Conservation (phyloP, 495 filamentous ascomycete genomes). For the Penicillium dipodomyicola region DNA sequence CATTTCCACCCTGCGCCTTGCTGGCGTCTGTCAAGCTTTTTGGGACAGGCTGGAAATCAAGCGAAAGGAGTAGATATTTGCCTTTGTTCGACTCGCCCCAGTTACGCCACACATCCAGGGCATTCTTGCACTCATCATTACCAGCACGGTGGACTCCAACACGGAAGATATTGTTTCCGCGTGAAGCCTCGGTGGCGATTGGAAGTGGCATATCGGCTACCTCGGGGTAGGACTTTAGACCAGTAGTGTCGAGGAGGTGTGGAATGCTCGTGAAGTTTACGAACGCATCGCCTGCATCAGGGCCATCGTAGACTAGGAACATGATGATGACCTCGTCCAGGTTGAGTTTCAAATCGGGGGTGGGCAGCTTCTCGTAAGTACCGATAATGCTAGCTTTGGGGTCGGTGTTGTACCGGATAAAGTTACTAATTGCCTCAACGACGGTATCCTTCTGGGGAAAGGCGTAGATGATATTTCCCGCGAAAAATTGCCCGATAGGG, state of each 20-base stretch:
- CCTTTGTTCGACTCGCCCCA: constrained; percentile 35
- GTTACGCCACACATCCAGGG: constrained; percentile 26
- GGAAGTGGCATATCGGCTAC: constrained; percentile 37
- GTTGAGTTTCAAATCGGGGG: constrained; percentile 26
- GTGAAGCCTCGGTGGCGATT: constrained; percentile 26
- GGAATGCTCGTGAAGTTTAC: constrained; percentile 32
- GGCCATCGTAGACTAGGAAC: constrained; percentile 40
- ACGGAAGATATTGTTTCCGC: constrained; percentile 35
- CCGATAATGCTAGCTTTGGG: constrained; percentile 35
- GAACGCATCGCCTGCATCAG: constrained; percentile 31
- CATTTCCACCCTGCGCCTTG: constrained; percentile 35
- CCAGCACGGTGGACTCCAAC: constrained; percentile 33
- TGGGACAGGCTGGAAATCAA: constrained; percentile 37
- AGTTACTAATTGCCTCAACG: constrained; percentile 28
- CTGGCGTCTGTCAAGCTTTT: constrained; percentile 36
- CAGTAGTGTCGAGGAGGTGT: constrained; percentile 23
- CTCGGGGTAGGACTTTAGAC: constrained; percentile 29
- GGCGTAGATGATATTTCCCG: constrained; percentile 33
- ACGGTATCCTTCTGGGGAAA: constrained; percentile 26
- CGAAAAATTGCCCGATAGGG: constrained; percentile 28
- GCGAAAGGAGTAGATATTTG: constrained; percentile 28
- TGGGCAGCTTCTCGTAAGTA: constrained; percentile 31
- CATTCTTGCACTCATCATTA: constrained; percentile 23
- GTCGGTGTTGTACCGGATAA: constrained; percentile 34
- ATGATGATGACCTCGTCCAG: constrained; percentile 33